phyloP scores from a whole-genome alignment of 345 rosid species.

The Psidium guajava region DNA sequence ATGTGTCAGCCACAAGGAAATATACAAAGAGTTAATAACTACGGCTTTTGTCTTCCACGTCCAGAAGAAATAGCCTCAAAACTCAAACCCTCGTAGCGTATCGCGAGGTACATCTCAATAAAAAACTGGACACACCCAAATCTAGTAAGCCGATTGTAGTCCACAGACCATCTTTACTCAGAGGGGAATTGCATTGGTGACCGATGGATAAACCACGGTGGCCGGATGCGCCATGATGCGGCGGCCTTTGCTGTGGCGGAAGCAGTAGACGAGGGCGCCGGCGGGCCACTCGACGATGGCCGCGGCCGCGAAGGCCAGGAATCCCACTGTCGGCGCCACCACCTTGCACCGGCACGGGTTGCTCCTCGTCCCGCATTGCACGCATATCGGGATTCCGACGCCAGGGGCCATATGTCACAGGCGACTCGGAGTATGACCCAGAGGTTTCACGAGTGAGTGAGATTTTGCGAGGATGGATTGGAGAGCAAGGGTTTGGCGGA shows the following conservation, averaged over 20 bases:
- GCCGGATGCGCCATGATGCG: constrained; percentile 84
- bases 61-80: background rate
- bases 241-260: constrained; percentile 59
- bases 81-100: background rate
- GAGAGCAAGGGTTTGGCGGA: background rate
- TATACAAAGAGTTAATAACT: background rate
- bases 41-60: background rate
- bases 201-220: constrained; percentile 58
- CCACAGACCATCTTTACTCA: background rate
- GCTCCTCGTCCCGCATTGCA: constrained; percentile 55
- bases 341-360: constrained; percentile 89
- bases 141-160: background rate
- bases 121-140: background rate
- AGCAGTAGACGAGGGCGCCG: constrained; percentile 70
- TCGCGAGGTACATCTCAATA: background rate
- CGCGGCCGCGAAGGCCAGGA: constrained; percentile 62
- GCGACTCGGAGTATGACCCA: background rate
- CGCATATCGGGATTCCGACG: constrained; percentile 43
- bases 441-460: background rate
- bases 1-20: background rate
- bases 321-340: constrained; percentile 76
- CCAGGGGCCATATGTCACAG: constrained; percentile 1
- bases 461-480: background rate
- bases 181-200: constrained; percentile 49
- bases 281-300: constrained; percentile 79